phyloP scores from a whole-genome alignment of 331 rosid species.

The Malus hybrid region DNA sequence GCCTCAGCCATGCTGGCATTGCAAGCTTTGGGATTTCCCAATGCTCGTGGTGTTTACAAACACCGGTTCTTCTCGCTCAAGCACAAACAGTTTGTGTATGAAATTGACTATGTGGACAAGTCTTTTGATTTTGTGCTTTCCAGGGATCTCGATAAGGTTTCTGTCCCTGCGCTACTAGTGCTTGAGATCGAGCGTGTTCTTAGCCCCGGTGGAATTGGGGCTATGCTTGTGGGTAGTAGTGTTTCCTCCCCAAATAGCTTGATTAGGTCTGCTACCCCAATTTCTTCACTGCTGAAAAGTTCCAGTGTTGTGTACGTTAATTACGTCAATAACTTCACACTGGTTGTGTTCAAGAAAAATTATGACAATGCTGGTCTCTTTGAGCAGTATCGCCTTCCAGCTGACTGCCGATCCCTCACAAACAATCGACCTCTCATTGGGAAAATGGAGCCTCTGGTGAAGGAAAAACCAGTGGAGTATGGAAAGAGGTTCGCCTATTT shows the following conservation, averaged over 20 bases:
- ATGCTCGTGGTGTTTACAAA: conserved; percentile 32
- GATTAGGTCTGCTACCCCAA: conserved; percentile 71
- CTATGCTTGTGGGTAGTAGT: conserved; percentile 40
- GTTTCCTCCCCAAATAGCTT: conserved; percentile 38
- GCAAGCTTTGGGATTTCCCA: conserved; percentile 62
- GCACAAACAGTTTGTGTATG: conserved; percentile 39
- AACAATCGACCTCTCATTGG: conserved; percentile 46
- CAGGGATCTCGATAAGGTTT: conserved; percentile 52
- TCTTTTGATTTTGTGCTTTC: conserved; percentile 79
- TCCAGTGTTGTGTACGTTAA: conserved; percentile 67
- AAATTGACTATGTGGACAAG: conserved; percentile 40
- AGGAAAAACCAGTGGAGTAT: conserved; percentile 22
- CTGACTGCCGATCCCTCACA: conserved; percentile 57
- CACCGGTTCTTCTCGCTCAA: conserved; percentile 55
- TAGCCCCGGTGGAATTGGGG: conserved; percentile 86
- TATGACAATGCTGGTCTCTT: conserved; percentile 34
- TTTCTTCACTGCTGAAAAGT: conserved; percentile 63
- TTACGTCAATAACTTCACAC: conserved; percentile 37
- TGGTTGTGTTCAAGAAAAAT: conserved; percentile 68
- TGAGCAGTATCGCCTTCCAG: conserved; percentile 44
- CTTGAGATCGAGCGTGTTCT: conserved; percentile 93
- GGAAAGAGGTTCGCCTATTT: conserved; percentile 34
- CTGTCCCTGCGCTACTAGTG: conserved; percentile 72
- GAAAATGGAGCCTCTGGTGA: conserved; percentile 64
- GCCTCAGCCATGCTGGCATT: conserved; percentile 43